Evolutionary conservation across 129 eudicot genomes (phyloP).

Genomic region (Saussurea involucrata): DNA sequence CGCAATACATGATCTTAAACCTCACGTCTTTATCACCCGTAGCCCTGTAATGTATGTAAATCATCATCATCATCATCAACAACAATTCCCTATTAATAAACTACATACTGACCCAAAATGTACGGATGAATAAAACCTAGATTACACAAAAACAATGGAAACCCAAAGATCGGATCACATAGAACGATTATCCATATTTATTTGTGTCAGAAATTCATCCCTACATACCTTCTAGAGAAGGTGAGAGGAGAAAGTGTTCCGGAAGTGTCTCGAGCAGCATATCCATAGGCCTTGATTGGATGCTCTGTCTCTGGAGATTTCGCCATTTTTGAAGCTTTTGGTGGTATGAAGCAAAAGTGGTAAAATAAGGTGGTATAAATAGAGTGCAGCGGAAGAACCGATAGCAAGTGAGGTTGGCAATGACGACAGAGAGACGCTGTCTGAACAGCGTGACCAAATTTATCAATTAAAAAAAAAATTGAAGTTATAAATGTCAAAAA

Average conservation of each 20-base stretch:
- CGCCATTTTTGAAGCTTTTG: not conserved
- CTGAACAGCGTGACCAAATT: not conserved
- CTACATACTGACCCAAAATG: no score
- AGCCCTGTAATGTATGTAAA: conserved; percentile 24
- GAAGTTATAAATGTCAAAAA: not conserved
- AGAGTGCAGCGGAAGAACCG: not conserved
- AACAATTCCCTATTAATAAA: not conserved
- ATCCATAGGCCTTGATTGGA: conserved; percentile 51
- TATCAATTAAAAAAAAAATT: no score
- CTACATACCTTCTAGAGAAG: conserved; percentile 55
- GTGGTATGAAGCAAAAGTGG: not conserved
- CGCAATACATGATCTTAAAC: conserved; percentile 56
- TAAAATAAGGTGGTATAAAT: not conserved
- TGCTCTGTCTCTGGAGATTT: conserved; percentile 22
- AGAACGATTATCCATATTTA: no score
- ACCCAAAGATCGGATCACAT: not conserved
- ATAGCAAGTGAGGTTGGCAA: not conserved
- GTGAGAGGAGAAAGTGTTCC: conserved; percentile 46
- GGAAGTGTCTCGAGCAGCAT: conserved; percentile 54
- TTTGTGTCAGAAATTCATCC: not conserved
- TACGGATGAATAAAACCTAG: not conserved
- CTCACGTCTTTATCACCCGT: conserved; percentile 64
- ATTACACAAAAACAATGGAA: not conserved
- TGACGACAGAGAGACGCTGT: not conserved
- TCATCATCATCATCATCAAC: not conserved